phyloP scores from a whole-genome alignment of 306 rosid genomes.

The Quercus glauca region DNA sequence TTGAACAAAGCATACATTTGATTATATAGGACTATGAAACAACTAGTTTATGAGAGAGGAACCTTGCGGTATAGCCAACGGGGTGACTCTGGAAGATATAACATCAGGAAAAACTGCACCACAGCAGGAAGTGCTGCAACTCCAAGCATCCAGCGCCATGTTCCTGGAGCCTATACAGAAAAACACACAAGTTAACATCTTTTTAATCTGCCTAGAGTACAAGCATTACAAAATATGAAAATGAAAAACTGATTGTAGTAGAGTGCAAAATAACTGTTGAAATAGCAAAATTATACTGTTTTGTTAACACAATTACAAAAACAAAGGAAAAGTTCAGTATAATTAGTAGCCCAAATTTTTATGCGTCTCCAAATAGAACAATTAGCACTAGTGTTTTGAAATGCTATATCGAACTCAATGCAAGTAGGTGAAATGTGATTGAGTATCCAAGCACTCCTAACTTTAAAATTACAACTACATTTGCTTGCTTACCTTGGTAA shows the following conservation, averaged over 20 bases:
- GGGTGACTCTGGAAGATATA: constrained; percentile 63
- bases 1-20: background rate
- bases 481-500: constrained; percentile 36
- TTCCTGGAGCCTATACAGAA: constrained; percentile 43
- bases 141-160: constrained; percentile 85
- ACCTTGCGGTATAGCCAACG: constrained; percentile 70
- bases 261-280: background rate
- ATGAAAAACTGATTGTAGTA: no score
- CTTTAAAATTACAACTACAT: background rate
- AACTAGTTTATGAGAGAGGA: background rate
- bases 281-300: background rate
- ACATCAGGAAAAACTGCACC: constrained; percentile 39
- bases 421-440: background rate
- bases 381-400: background rate
- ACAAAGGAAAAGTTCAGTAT: background rate
- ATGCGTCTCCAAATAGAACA: background rate
- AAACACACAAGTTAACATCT: background rate
- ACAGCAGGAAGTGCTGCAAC: constrained; percentile 57
- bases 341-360: background rate
- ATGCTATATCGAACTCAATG: background rate
- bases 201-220: background rate
- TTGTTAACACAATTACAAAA: background rate
- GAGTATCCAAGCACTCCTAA: background rate
- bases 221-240: background rate
- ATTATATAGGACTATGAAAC: background rate